These are phyloP conservation scores for Inosperma sp. DNA, from an alignment of 768 basidiomycete genomes.

Conservation along the genomic window DNA sequence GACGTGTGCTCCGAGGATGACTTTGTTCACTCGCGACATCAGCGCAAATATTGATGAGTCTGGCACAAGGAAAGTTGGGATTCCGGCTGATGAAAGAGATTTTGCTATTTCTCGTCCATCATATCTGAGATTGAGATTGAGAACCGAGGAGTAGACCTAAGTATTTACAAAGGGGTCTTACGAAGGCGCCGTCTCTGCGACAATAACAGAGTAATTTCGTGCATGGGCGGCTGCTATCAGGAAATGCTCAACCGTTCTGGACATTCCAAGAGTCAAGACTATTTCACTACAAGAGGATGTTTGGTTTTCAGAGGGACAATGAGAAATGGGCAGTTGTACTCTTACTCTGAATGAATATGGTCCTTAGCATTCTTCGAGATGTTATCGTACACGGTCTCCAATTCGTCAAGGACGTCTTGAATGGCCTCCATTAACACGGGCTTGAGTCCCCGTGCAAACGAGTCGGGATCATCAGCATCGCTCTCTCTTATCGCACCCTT, in stretches of 20 bases:
- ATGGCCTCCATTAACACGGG: conserved; percentile 97
- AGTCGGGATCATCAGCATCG: conserved; percentile 72
- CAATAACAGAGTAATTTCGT: conserved; percentile 92
- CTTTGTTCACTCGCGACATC: conserved; percentile 96
- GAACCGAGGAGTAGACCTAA: conserved; percentile 32
- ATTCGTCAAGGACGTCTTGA: conserved; percentile 91
- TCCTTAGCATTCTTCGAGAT: conserved; percentile 92
- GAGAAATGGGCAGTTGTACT: conserved; percentile 6
- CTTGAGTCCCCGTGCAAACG: conserved; percentile 74
- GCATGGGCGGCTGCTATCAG: conserved; percentile 86
- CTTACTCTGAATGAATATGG: conserved; percentile 98
- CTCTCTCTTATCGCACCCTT: conserved; percentile 61
- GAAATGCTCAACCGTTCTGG: conserved; percentile 90
- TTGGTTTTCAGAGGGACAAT: background rate
- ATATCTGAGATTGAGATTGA: conserved; percentile 45
- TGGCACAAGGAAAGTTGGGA: conserved; percentile 95
- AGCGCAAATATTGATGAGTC: conserved; percentile 95
- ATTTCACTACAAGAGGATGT: conserved; percentile 65
- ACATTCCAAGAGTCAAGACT: conserved; percentile 78
- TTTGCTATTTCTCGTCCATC: conserved; percentile 82
- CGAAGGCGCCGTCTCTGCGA: conserved; percentile 94
- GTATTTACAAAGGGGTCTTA: conserved; percentile 40
- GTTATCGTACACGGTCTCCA: conserved; percentile 93
- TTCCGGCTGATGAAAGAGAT: conserved; percentile 71
- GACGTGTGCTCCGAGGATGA: conserved; percentile 92